Base-by-base conservation (phyloP, 139 green algal genomes). In the Closterium sp. region DNA sequence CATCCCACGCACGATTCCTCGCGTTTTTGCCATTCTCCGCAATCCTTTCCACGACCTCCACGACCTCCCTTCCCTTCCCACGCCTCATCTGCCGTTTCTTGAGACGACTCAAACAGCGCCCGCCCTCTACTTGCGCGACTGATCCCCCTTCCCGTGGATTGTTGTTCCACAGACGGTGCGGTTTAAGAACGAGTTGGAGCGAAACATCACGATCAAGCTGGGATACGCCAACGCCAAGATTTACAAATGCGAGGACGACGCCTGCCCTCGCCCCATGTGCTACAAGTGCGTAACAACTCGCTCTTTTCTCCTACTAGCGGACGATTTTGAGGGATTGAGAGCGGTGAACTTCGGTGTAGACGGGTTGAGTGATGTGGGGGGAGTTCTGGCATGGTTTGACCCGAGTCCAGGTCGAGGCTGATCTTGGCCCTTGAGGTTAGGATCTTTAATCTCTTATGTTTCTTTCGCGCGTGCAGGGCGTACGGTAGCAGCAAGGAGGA, bases 181-280 rank as follows among this genome's bases (percentile, higher is more conserved):
- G 17, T 99, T 99, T 96, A 99, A 99, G 96, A 99, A 99, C 90
- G 98, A 99, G 97, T 96, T 99, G 32, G 98, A 99, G 95, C 96
- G 98, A 34, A 99, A 99, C 95, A 99, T 99, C 91, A 99, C 98
- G 22, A 99, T 99, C 96, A 99, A 99, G 95, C 97, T 99, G 29
- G 98, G 98, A 10, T 99, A 99, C 94, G 98, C 98, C 27, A 99
- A 99, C 92, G 98, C 98, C 73, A 99, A 99, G 93, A 99, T 99
- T 88, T 99, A 99, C 97, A 97, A 97, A 91, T 99, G 98, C 95
- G 95, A 95, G 91, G 96, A 97, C 94, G 90, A 94, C 27, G 89
- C 91, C 28, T 99, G 97, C 91, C 97, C 98, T 89, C 96, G 98
- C 28, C 98, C 98, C n/a, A 88, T 94, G 32, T 92, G 91, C 73